phyloP scores from a whole-genome alignment of 2,329 filamentous ascomycete species.

The Cladosporium halotolerans region DNA sequence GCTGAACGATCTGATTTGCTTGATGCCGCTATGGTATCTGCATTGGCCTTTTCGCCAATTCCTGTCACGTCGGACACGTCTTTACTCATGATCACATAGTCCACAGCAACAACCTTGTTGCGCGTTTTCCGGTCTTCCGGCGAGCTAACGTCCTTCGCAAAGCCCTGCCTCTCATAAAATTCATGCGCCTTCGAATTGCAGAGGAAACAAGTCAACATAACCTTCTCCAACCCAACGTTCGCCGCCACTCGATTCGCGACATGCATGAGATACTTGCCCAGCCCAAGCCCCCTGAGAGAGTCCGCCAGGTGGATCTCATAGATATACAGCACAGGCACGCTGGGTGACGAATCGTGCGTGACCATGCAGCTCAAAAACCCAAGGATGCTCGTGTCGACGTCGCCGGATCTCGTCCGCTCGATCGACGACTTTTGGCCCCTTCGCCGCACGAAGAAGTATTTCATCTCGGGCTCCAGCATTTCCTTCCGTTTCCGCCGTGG shows the following conservation, averaged over 20 bases:
- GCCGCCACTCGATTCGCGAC: constrained; percentile 49
- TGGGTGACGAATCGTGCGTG: constrained; percentile 57
- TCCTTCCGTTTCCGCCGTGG: constrained; percentile 55
- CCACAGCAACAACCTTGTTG: constrained; percentile 43
- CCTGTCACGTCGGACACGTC: not conserved
- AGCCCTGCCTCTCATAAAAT: constrained; percentile 60
- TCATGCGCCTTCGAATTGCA: constrained; percentile 51
- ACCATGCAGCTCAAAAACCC: constrained; percentile 61
- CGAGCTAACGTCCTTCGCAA: constrained; percentile 46
- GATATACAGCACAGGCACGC: constrained; percentile 63
- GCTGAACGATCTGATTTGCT: too few species aligned
- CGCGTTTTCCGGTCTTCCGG: constrained; percentile 45
- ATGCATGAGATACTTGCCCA: constrained; percentile 56
- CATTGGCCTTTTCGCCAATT: too few species aligned
- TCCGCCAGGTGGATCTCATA: constrained; percentile 68
- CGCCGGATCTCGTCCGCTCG: not conserved
- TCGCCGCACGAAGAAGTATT: constrained; percentile 58
- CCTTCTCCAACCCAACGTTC: constrained; percentile 54
- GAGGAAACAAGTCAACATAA: constrained; percentile 69
- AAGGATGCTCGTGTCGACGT: constrained; percentile 11
- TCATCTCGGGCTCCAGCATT: constrained; percentile 61
- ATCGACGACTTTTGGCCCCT: not conserved
- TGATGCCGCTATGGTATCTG: too few species aligned
- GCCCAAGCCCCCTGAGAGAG: constrained; percentile 53
- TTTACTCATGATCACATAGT: constrained; percentile 51